Conservation (phyloP, 805 yeast genomes). For the Candida lessepsii region DNA sequence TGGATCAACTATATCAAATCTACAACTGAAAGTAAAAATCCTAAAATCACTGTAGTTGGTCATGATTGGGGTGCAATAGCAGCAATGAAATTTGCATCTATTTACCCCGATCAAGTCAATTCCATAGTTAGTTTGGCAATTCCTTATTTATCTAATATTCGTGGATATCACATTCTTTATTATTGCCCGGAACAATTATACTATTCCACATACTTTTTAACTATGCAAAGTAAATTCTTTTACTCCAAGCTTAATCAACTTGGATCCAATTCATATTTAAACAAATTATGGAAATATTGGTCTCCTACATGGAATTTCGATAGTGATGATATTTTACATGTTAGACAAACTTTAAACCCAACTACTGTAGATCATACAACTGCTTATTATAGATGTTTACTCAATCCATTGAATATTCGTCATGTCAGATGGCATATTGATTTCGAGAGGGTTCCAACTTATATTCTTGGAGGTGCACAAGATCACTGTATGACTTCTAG, state of each 20-base stretch:
- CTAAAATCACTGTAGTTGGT: slow-evolving; percentile 38
- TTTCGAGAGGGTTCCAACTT: slow-evolving; percentile 35
- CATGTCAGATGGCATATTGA: slow-evolving; percentile 27
- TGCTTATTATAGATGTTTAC: slow-evolving; percentile 36
- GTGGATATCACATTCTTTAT: slow-evolving; percentile 27
- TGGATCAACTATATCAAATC: slow-evolving; percentile 26
- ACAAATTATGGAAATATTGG: slow-evolving; percentile 37
- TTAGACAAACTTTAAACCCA: slow-evolving; percentile 27
- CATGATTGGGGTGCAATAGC: slow-evolving; percentile 47
- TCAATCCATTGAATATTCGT: slow-evolving; percentile 20
- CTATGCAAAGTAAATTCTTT: slow-evolving; percentile 31
- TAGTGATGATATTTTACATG: slow-evolving; percentile 24
- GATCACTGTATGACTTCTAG: slow-evolving; percentile 39
- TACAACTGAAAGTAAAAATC: slow-evolving; percentile 7
- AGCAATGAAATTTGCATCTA: slow-evolving; percentile 32
- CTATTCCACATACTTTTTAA: slow-evolving; percentile 33
- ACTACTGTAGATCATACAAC: slow-evolving; percentile 34
- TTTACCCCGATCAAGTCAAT: slow-evolving; percentile 33
- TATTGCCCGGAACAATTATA: slow-evolving; percentile 35
- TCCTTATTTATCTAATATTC: slow-evolving; percentile 32
- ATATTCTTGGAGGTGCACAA: slow-evolving; percentile 34
- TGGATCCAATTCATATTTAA: slow-evolving; percentile 26
- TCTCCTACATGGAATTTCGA: slow-evolving; percentile 38
- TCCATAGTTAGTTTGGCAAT: slow-evolving; percentile 38
- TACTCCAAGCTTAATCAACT: slow-evolving; percentile 21